phyloP scores from a whole-genome alignment of 495 filamentous ascomycete species.

The Trichocladium uniseriatum region DNA sequence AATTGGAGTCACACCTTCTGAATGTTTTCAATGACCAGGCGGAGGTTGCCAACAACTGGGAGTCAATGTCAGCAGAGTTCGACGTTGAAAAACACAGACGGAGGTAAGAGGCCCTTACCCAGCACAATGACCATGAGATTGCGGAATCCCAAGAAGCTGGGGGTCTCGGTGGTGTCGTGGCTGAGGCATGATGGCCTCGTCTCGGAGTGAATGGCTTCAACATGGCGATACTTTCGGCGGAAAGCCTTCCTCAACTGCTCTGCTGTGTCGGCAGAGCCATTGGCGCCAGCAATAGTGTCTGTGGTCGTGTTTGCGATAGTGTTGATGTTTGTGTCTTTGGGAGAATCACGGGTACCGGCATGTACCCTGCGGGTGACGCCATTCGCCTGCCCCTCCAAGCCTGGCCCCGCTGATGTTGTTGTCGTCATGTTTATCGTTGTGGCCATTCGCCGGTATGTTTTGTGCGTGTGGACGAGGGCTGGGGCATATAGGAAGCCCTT shows the following conservation, averaged over 20 bases:
- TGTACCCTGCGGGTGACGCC: conserved; percentile 13
- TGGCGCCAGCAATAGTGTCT: background rate
- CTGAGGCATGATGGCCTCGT: conserved; percentile 71
- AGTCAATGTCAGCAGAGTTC: background rate
- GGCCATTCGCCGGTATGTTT: background rate
- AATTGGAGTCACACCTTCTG: conserved; percentile 66
- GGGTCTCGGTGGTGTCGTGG: conserved; percentile 59
- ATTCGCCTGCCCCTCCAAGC: conserved; percentile 7
- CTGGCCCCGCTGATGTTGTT: background rate
- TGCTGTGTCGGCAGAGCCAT: conserved; percentile 9
- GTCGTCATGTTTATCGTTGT: background rate
- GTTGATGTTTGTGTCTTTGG: no score
- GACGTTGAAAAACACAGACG: conserved; percentile 1
- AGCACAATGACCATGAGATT: conserved; percentile 95
- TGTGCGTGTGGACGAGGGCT: no score
- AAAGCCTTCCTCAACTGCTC: conserved; percentile 19
- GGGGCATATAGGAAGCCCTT: no score
- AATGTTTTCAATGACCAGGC: conserved; percentile 92
- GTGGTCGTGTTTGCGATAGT: background rate
- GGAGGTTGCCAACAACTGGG: conserved; percentile 79
- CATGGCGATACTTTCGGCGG: conserved; percentile 69
- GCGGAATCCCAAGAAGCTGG: conserved; percentile 86
- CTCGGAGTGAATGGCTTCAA: conserved; percentile 70
- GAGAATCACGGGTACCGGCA: no score
- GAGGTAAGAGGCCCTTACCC: conserved; percentile 37